Evolutionary conservation across 106 monocot genomes (phyloP).

Genomic region (Allium fistulosum): DNA sequence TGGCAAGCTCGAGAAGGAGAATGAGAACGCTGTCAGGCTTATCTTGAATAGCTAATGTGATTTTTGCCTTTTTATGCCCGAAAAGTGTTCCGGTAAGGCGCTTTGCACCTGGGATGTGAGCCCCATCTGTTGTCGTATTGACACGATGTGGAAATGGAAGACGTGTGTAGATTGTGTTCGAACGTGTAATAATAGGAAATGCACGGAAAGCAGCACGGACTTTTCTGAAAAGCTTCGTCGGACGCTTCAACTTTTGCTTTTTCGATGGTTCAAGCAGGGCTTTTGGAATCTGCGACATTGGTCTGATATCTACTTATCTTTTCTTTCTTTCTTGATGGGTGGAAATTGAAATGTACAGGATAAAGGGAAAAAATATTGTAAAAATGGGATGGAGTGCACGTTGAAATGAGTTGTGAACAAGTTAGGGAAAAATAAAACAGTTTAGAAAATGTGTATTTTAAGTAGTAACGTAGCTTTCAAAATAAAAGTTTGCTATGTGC

Average conservation of each 20-base stretch:
- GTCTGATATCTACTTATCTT: neutral
- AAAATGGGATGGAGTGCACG: neutral
- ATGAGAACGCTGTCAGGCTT: slow-evolving; percentile 51
- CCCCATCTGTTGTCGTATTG: slow-evolving; percentile 17
- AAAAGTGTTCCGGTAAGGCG: slow-evolving; percentile 88
- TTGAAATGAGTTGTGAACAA: neutral
- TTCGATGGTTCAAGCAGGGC: neutral
- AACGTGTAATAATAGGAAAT: neutral
- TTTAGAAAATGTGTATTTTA: neutral
- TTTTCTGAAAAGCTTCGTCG: neutral
- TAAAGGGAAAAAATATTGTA: neutral
- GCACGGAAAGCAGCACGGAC: neutral
- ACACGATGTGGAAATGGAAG: neutral
- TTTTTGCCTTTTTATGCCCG: slow-evolving; percentile 62
- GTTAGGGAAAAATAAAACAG: neutral
- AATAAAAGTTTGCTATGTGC: neutral
- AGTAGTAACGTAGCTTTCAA: neutral
- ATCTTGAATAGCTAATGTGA: slow-evolving; percentile 71
- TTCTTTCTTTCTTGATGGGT: neutral
- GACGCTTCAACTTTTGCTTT: no score
- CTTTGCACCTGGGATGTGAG: slow-evolving; percentile 56
- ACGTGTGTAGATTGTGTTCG: neutral
- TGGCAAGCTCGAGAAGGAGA: slow-evolving; percentile 59
- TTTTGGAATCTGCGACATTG: neutral
- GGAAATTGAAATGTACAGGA: neutral